Base-by-base conservation (phyloP, 2,329 filamentous ascomycete species). In the Aureobasidium sp. region DNA sequence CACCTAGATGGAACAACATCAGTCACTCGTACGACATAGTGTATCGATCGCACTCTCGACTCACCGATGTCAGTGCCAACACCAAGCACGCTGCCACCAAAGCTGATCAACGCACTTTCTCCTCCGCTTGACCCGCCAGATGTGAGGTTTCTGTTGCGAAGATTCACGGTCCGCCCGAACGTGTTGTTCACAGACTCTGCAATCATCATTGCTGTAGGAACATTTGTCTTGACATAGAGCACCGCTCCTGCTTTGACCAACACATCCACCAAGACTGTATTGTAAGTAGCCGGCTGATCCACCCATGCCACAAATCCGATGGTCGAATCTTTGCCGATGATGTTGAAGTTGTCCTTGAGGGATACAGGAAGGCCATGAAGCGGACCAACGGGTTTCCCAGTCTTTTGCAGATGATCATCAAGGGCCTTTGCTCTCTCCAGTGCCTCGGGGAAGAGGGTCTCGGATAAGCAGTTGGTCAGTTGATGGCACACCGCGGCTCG, bases 341-440 rank as follows among this genome's bases (percentile, higher is more conserved):
- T 74, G 63, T 88, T 81, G 76, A 89, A 87, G 68, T 87, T 85
- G 73, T 90, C 87, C 68, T 91, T 91, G 51, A 91, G 78, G 0
- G 85, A 84, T 52, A 88, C 76, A 0, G 85, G 84, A 0, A 88
- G 63, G 70, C 86, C 88, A 71, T 90, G 87, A 1, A 91, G 78
- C 1, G 87, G 86, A 0, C 88, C 88, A 41, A 81, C 73, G 0
- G 78, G 71, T 64, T 75, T 72, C 29, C 77, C 78, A 14, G 74
- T 79, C 53, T 71, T 73, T 22, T 72, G 66, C 4, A 82, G 74
- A 62, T 84, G 76, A 0, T 78, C 74, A 68, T 86, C 83, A 0
- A 84, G 76, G 41, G 78, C 73, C 65, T 79, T 77, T 3, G 83
- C 82, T 42, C 75, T 75, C 34, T 75, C 69, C 51, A 84, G 74